Base-by-base conservation (phyloP, 257 asterid species). In the Thymus mandschuricus region DNA sequence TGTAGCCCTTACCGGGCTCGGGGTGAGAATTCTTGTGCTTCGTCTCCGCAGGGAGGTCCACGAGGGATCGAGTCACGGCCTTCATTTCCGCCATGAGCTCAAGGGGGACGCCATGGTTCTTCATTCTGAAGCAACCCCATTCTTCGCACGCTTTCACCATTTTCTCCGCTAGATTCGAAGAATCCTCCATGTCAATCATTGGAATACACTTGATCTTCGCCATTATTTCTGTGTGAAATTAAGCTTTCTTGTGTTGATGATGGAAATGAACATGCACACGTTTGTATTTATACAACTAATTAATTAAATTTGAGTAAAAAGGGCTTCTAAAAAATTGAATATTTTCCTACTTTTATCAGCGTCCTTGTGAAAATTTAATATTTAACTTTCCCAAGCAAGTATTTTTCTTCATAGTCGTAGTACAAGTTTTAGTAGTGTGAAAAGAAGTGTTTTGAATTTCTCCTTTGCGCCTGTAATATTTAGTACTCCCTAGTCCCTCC, bases 101-200 rank as follows among this genome's bases (percentile, higher is more conserved):
- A 5, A 8, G 0, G 1, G 86, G 7, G 48, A 84, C 49, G 10
- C 83, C 86, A 45, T 81, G 89, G 64, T 84, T 81, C 0, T 60
- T 15, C 29, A 79, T 13, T 81, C 84, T 76, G 60, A 85, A 85
- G 50, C 89, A 85, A 1, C 89, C 89, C 87, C 85, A 80, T 64
- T 79, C 85, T 68, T 73, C 74, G 48, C 73, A 65, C 0, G 89
- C 86, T 71, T 60, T 70, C 70, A 82, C 86, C 33, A 82, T 57
- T 41, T 77, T 73, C 45, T 70, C 76, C 0, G 70, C 58, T 12
- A 77, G 29, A 30, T 48, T 70, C 1, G 13, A 34, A 1, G 2
- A 30, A 15, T 82, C 81, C 52, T 77, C 10, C 85, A 84, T 72
- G 67, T 84, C 83, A n/a, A 84, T 77, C 1, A 84, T 9, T 58